Evolutionary conservation across 2,329 filamentous ascomycete genomes (phyloP).

Genomic region (Fusarium chuoi): DNA sequence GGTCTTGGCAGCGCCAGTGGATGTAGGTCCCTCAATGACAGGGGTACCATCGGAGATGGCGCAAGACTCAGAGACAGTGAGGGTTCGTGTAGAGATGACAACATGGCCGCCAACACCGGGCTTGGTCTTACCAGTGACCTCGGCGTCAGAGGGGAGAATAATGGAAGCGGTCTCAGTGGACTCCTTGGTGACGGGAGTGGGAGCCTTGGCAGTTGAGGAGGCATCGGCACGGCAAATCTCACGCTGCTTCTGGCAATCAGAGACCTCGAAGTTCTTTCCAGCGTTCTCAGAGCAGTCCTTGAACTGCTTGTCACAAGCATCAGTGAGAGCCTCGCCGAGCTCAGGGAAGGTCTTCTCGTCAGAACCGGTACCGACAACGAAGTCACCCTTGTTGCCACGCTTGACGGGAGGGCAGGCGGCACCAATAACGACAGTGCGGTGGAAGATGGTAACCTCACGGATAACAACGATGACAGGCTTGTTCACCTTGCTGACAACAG

Average conservation of each 20-base stretch:
- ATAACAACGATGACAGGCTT: constrained; percentile 38
- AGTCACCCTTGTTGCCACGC: constrained; percentile 31
- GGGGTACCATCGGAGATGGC: constrained; percentile 38
- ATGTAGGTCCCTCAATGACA: constrained; percentile 35
- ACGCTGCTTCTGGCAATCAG: constrained; percentile 42
- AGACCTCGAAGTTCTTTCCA: constrained; percentile 40
- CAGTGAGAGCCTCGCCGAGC: constrained; percentile 35
- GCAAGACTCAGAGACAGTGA: constrained; percentile 43
- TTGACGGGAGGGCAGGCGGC: constrained; percentile 43
- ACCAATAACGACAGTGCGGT: constrained; percentile 38
- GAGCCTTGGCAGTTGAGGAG: constrained; percentile 35
- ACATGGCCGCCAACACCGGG: constrained; percentile 35
- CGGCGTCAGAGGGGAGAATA: constrained; percentile 41
- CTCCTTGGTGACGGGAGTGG: constrained; percentile 28
- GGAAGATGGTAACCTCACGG: constrained; percentile 39
- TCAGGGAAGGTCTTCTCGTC: constrained; percentile 34
- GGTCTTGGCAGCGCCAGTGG: constrained; percentile 17
- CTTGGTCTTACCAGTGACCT: constrained; percentile 21
- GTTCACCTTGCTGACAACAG: constrained; percentile 28
- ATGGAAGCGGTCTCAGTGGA: constrained; percentile 43
- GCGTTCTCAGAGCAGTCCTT: constrained; percentile 35
- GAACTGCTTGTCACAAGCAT: constrained; percentile 44
- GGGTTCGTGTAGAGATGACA: constrained; percentile 42
- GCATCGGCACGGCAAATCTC: constrained; percentile 39
- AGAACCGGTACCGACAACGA: constrained; percentile 34